Evolutionary conservation across 208 protist species (phyloP), one percentile per base, ranked within the genome.

Genomic region (Trypanosoma melophagium): DNA sequence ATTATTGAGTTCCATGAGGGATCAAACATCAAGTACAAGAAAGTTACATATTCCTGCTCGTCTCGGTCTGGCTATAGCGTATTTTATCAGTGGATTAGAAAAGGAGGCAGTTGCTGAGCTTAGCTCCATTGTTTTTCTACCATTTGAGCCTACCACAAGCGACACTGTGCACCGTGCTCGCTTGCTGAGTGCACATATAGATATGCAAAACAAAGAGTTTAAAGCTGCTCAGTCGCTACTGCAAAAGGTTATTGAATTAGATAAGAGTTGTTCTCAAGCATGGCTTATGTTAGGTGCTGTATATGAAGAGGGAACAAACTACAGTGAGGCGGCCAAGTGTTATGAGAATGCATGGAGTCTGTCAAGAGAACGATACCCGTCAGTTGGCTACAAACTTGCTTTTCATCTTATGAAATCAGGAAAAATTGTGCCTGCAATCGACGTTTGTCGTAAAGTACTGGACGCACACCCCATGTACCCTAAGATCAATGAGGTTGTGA

Each of bases 401-500:
- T 98, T 98, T 80, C 98, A 98, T 81, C 97, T 95, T 69, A 84
- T 98, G 60, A 98, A 98, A 76, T 93, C 93, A 51, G 86, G 87
- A 56, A 79, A 90, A 42, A 86, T 89, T 22, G 82, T 98, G 53
- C 80, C 96, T 60, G 92, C 93, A 13, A 98, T 99, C 80, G 92
- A 98, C 49, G 85, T 98, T 28, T 95, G 95, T 72, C 86, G 95
- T 57, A 86, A 86, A 66, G 94, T 99, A 25, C 72, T 99, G 24
- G 64, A 76, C 8, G 64, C 80, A 45, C 85, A 98, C 75, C 76
- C 93, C 1, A 81, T 73, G 49, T 98, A 98, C 76, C 96, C 97
- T 2, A 87, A 84, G 49, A 98, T 99, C 65, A 74, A 83, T 59
- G 88, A 95, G 50, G 89, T 99, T 21, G 83, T 98, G 55, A 90